A percentile compares a stretch with the other conserved stretches of the same genome.
These are phyloP conservation scores for Dryas octopetala DNA, from an alignment of 306 rosid species.

Conservation along the genomic window DNA sequence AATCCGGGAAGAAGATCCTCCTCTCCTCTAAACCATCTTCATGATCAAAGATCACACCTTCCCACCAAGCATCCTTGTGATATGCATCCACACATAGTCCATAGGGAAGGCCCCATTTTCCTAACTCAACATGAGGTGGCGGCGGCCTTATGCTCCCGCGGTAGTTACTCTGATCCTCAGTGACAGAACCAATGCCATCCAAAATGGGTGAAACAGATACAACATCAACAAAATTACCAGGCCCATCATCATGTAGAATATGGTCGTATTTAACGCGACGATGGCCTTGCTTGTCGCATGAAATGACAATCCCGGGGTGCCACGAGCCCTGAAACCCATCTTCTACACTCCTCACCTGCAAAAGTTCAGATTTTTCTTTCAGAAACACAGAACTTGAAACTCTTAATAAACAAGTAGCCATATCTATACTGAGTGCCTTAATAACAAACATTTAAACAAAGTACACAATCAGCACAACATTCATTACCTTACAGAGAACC, in stretches of 20 bases:
- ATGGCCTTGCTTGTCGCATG: too few species aligned
- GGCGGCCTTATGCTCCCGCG: conserved; percentile 65
- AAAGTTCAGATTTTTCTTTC: too few species aligned
- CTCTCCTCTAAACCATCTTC: conserved; percentile 54
- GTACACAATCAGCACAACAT: neutral
- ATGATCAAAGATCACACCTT: conserved; percentile 80
- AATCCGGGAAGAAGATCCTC: conserved; percentile 69
- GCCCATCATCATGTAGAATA: too few species aligned
- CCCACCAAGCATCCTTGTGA: conserved; percentile 89
- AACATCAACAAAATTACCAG: conserved; percentile 36
- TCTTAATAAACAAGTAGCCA: neutral
- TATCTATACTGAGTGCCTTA: neutral
- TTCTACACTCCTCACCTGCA: too few species aligned
- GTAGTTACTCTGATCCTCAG: conserved; percentile 1
- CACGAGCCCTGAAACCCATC: too few species aligned
- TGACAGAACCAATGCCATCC: conserved; percentile 37
- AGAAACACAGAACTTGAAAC: neutral
- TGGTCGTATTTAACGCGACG: too few species aligned
- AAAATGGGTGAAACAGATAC: conserved; percentile 48
- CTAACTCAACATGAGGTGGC: conserved; percentile 44
- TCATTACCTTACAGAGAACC: neutral
- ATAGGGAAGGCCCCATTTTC: conserved; percentile 35
- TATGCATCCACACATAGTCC: conserved; percentile 81
- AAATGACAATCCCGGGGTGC: too few species aligned
- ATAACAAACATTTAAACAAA: neutral